phyloP scores from a whole-genome alignment of 2,329 filamentous ascomycete genomes.

The Pseudocercospora crystallina region DNA sequence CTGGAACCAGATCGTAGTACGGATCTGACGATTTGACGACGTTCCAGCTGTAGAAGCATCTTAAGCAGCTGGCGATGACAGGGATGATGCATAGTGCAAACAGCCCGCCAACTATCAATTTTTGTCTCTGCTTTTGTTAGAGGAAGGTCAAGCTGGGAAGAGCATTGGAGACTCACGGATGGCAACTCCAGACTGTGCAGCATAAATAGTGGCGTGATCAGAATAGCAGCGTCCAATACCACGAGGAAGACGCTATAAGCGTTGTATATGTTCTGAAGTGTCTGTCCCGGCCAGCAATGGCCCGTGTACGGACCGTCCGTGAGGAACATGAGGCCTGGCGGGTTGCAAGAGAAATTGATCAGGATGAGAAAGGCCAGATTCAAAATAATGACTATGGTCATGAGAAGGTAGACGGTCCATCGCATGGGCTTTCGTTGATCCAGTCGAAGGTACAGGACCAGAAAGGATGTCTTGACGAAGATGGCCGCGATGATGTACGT shows the following conservation, averaged over 20 bases:
- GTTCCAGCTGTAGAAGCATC: slow-evolving; percentile 18
- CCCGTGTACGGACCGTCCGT: not conserved
- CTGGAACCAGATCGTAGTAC: slow-evolving; percentile 10
- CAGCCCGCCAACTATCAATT: slow-evolving; percentile 11
- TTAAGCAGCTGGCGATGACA: slow-evolving; percentile 16
- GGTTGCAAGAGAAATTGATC: slow-evolving; percentile 11
- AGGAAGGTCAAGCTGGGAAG: not conserved
- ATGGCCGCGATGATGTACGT: slow-evolving; percentile 13
- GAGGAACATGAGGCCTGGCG: slow-evolving; percentile 2
- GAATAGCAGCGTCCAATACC: slow-evolving; percentile 11
- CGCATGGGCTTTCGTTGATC: slow-evolving; percentile 18
- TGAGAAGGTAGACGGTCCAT: slow-evolving; percentile 12
- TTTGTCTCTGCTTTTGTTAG: slow-evolving; percentile 8
- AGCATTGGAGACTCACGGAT: not conserved
- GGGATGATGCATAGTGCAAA: slow-evolving; percentile 17
- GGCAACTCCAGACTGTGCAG: slow-evolving; percentile 11
- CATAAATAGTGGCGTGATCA: slow-evolving; percentile 15
- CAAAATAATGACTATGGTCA: slow-evolving; percentile 8
- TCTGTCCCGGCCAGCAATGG: slow-evolving; percentile 8
- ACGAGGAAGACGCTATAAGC: slow-evolving; percentile 9
- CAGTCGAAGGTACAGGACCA: slow-evolving; percentile 17
- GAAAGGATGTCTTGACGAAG: slow-evolving; percentile 16
- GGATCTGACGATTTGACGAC: slow-evolving; percentile 9
- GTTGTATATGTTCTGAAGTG: slow-evolving; percentile 16
- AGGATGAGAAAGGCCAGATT: slow-evolving; percentile 8